phyloP scores from a whole-genome alignment of 306 rosid species.

The Prunus mongolica region DNA sequence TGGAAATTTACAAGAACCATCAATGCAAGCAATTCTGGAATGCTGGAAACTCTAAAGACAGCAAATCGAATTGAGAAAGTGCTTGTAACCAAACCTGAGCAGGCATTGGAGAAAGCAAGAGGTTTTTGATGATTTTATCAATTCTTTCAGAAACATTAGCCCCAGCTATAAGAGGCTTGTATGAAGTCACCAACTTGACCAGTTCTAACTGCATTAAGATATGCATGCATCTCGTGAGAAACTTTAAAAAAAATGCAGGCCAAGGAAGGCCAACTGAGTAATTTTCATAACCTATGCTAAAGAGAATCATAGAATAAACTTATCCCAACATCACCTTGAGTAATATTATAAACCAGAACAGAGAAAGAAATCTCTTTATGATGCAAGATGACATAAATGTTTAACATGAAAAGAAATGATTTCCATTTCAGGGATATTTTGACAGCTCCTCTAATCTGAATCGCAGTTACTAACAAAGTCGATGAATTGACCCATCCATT shows the following conservation, averaged over 20 bases:
- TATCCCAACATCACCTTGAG: not conserved
- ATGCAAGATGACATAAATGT: not conserved
- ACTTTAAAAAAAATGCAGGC: not conserved
- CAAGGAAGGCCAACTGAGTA: slow-evolving; percentile 2
- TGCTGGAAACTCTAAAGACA: slow-evolving; percentile 21
- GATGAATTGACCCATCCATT: not conserved
- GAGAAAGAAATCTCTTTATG: slow-evolving; percentile 1
- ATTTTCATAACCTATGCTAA: not conserved
- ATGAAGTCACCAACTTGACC: slow-evolving; percentile 69
- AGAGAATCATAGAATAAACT: not conserved
- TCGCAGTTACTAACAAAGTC: not conserved
- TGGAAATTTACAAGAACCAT: not conserved
- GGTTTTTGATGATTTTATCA: slow-evolving; percentile 52
- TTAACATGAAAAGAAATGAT: not conserved
- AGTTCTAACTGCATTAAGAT: slow-evolving; percentile 68
- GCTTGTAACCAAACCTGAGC: slow-evolving; percentile 55
- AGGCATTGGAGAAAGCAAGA: slow-evolving; percentile 53
- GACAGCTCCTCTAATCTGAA: not conserved
- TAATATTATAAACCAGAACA: not conserved
- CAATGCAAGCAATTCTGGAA: slow-evolving; percentile 15
- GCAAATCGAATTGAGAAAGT: slow-evolving; percentile 25
- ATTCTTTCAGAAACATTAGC: slow-evolving; percentile 71
- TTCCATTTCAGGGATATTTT: not conserved
- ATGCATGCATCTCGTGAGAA: slow-evolving; percentile 26
- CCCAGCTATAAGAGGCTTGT: slow-evolving; percentile 76